Conservation (phyloP, 768 basidiomycete genomes). For the Suillus sp. region DNA sequence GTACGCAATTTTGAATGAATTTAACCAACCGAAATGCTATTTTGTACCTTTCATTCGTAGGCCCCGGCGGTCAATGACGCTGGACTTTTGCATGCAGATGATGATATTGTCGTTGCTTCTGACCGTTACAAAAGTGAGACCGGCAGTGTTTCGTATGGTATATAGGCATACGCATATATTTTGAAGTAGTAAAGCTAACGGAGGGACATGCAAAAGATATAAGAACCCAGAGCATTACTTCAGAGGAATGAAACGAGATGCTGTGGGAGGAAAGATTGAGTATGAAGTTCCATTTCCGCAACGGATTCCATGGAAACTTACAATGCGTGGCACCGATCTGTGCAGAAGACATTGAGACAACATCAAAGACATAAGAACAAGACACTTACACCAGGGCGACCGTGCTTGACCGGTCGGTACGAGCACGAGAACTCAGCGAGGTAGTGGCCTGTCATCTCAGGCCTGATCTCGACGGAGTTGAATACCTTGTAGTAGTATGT, state of each 20-base stretch:
- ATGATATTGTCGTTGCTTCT: background rate
- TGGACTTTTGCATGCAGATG: background rate
- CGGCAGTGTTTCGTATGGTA: slow-evolving; percentile 32
- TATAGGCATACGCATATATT: slow-evolving; percentile 34
- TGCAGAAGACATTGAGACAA: slow-evolving; percentile 17
- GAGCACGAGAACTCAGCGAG: slow-evolving; percentile 97
- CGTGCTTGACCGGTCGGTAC: slow-evolving; percentile 99
- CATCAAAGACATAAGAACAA: slow-evolving; percentile 2
- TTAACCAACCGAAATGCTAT: slow-evolving; percentile 15
- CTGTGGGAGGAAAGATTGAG: slow-evolving; percentile 34
- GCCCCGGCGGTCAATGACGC: background rate
- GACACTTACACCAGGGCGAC: slow-evolving; percentile 92
- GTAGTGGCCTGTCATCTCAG: slow-evolving; percentile 99
- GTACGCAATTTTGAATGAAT: slow-evolving; percentile 41
- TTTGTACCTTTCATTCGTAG: slow-evolving; percentile 8
- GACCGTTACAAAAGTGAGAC: background rate
- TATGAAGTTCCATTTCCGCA: background rate
- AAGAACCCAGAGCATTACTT: slow-evolving; percentile 61
- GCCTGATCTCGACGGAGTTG: slow-evolving; percentile 98
- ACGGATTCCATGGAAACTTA: slow-evolving; percentile 40
- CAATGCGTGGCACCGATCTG: slow-evolving; percentile 92
- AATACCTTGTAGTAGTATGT: slow-evolving; percentile 56
- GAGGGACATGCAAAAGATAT: slow-evolving; percentile 30
- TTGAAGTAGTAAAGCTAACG: slow-evolving; percentile 32
- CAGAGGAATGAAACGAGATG: slow-evolving; percentile 92